Conservation (phyloP, 371 early-diverging fungal species). For the Mortierella sp. region DNA sequence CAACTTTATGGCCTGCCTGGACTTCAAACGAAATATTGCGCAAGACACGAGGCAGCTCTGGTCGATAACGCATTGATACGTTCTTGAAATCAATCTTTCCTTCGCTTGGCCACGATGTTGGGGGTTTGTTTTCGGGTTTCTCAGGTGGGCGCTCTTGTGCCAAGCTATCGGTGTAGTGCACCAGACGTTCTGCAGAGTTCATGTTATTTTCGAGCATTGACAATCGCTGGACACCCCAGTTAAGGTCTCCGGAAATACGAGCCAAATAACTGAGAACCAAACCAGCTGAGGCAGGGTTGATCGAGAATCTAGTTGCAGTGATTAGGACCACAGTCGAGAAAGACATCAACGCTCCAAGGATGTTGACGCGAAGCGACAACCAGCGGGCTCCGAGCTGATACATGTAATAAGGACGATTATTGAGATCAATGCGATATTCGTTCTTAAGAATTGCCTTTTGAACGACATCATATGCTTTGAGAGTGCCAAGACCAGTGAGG, state of each 20-base stretch:
- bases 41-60: slow-evolving; percentile 60
- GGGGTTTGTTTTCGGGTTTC: slow-evolving; percentile 64
- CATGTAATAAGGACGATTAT: slow-evolving; percentile 50
- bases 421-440: slow-evolving; percentile 57
- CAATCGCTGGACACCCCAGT: slow-evolving; percentile 49
- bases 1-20: slow-evolving; percentile 83
- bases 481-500: slow-evolving; percentile 77
- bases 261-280: slow-evolving; percentile 47
- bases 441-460: slow-evolving; percentile 71
- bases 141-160: slow-evolving; percentile 42
- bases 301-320: slow-evolving; percentile 34
- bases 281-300: slow-evolving; percentile 43
- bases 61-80: slow-evolving; percentile 73
- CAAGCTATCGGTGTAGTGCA: slow-evolving; percentile 64
- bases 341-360: slow-evolving; percentile 31
- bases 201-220: slow-evolving; percentile 70
- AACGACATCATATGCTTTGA: slow-evolving; percentile 81
- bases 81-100: slow-evolving; percentile 71
- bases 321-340: slow-evolving; percentile 46
- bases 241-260: slow-evolving; percentile 46
- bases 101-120: slow-evolving; percentile 62
- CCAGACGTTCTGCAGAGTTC: slow-evolving; percentile 78
- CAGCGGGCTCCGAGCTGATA: slow-evolving; percentile 46
- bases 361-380: slow-evolving; percentile 54
- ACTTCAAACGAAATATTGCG: slow-evolving; percentile 76